Conservation (phyloP, 192 early-diverging fungal genomes). For the Dissophora globulifera region DNA sequence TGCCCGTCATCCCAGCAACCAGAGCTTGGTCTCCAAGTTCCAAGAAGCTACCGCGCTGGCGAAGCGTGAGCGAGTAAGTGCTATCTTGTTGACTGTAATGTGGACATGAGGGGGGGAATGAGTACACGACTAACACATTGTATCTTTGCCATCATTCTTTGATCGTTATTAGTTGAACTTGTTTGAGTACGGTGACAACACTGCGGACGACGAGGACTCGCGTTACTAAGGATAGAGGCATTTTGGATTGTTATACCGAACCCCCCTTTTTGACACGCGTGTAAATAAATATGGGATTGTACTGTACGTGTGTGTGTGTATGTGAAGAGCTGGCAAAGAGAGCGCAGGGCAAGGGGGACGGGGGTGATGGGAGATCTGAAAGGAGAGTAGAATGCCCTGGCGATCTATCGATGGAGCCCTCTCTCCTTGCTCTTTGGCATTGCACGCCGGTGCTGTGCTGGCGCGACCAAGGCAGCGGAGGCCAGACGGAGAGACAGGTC, state of each 20-base stretch:
- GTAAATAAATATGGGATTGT: neutral
- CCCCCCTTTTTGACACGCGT: too few relatives aligned
- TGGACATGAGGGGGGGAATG: too few relatives aligned
- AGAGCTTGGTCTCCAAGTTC: constrained; percentile 67
- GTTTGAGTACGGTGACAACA: constrained; percentile 72
- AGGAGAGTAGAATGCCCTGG: neutral
- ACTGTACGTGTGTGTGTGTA: neutral
- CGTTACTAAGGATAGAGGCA: constrained; percentile 13
- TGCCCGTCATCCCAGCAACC: constrained; percentile 59
- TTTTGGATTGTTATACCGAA: too few relatives aligned
- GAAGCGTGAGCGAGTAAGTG: constrained; percentile 72
- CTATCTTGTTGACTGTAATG: neutral
- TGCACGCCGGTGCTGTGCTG: too few relatives aligned
- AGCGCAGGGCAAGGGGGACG: neutral
- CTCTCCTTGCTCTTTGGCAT: too few relatives aligned
- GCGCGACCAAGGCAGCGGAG: too few relatives aligned
- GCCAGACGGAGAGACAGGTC: too few relatives aligned
- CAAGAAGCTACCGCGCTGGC: constrained; percentile 74
- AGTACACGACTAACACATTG: too few relatives aligned
- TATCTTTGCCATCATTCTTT: neutral
- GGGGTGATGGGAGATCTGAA: neutral
- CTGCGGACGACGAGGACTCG: constrained; percentile 55
- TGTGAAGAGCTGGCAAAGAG: neutral
- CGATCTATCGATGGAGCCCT: too few relatives aligned
- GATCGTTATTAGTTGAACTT: constrained; percentile 55